phyloP scores from a whole-genome alignment of 768 basidiomycete species.

The Mycena latifolia region DNA sequence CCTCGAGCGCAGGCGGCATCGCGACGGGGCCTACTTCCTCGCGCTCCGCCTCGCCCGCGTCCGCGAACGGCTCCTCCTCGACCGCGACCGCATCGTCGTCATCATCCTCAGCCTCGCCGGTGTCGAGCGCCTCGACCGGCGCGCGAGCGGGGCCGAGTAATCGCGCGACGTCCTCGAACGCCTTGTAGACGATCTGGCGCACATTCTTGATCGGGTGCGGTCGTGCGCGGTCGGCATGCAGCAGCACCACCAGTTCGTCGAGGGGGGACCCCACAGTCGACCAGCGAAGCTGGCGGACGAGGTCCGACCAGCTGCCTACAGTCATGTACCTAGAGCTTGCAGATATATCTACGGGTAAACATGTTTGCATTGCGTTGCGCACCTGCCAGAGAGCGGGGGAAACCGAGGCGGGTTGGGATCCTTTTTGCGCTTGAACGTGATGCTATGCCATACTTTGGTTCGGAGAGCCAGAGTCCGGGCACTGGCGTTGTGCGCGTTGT shows the following conservation, averaged over 20 bases:
- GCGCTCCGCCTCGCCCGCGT: constrained; percentile 14
- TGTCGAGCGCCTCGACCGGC: constrained; percentile 1
- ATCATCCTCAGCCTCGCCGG: constrained; percentile 18
- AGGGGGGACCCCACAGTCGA: constrained; percentile 34
- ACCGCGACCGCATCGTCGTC: constrained; percentile 34
- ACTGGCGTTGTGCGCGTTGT: constrained; percentile 40
- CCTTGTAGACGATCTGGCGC: constrained; percentile 45
- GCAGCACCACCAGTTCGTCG: constrained; percentile 44
- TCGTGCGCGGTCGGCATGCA: constrained; percentile 24
- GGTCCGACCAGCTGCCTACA: constrained; percentile 30
- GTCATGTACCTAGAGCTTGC: constrained; percentile 23
- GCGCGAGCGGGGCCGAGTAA: constrained; percentile 38
- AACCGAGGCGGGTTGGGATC: constrained; percentile 17
- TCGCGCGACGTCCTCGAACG: constrained; percentile 44
- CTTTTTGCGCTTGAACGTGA: constrained; percentile 6
- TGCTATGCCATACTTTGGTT: constrained; percentile 6
- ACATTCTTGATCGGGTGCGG: constrained; percentile 32
- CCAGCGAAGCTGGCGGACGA: constrained; percentile 43
- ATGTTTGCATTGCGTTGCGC: not conserved
- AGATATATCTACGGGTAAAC: not conserved
- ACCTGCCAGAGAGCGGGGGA: constrained; percentile 24
- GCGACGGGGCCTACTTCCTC: constrained; percentile 24
- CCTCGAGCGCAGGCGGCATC: constrained; percentile 32
- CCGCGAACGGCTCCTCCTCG: constrained; percentile 23
- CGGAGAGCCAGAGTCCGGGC: not conserved